Evolutionary conservation across 2,329 filamentous ascomycete genomes (phyloP).

Genomic region (Colletotrichum echinochloae): DNA sequence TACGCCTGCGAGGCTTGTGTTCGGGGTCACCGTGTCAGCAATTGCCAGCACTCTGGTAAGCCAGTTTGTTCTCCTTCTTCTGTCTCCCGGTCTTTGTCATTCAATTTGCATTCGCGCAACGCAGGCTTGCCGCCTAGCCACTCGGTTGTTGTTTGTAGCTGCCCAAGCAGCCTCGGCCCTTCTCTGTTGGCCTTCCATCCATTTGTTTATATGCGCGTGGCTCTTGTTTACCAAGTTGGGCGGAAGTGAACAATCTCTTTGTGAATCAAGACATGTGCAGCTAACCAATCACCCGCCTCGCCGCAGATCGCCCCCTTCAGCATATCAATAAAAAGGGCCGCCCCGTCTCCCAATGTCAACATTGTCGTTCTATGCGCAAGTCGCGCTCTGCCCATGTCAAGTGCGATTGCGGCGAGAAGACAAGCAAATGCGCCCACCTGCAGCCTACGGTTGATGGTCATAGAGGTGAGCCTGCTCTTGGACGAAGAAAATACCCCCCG

Average conservation of each 20-base stretch:
- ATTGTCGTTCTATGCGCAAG: constrained; percentile 97
- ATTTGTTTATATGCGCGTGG: not conserved
- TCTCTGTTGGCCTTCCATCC: not conserved
- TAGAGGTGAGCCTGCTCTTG: constrained; percentile 62
- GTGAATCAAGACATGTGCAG: constrained; percentile 35
- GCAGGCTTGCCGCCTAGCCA: not conserved
- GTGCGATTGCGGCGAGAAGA: constrained; percentile 97
- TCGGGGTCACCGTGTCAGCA: constrained; percentile 97
- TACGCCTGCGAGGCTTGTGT: constrained; percentile 98
- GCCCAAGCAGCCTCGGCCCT: not conserved
- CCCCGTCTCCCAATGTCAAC: constrained; percentile 96
- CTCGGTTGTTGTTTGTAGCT: not conserved
- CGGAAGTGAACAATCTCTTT: not conserved
- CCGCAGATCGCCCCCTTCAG: constrained; percentile 85
- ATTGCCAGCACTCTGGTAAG: constrained; percentile 95
- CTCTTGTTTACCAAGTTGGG: not conserved
- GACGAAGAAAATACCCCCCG: constrained; percentile 39
- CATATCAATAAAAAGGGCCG: constrained; percentile 98
- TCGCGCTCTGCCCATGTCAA: constrained; percentile 94
- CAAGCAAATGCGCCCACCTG: constrained; percentile 75
- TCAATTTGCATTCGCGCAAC: constrained; percentile 10
- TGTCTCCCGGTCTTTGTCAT: not conserved
- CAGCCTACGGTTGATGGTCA: constrained; percentile 69
- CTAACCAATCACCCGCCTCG: constrained; percentile 44
- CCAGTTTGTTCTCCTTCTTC: constrained; percentile 43